Evolutionary conservation across 768 basidiomycete species (phyloP).

Genomic region (Xerocomus spinulosus): DNA sequence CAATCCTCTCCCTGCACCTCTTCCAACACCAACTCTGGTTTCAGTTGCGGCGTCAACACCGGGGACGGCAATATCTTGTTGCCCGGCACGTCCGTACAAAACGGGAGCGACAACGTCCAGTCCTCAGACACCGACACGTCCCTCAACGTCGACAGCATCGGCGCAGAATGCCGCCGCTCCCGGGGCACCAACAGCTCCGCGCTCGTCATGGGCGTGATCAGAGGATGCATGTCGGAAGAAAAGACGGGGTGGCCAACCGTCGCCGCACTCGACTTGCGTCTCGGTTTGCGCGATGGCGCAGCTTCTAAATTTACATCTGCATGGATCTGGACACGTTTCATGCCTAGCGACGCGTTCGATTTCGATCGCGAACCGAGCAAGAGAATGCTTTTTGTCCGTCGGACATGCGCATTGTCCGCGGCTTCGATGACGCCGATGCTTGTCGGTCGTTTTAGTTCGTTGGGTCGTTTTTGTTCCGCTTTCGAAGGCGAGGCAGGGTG

Average conservation of each 20-base stretch:
- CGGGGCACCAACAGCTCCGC: slow-evolving; percentile 21
- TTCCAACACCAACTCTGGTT: slow-evolving; percentile 4
- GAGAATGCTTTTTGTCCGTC: slow-evolving; percentile 30
- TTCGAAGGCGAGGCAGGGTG: slow-evolving; percentile 6
- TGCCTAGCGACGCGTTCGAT: slow-evolving; percentile 16
- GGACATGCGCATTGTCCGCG: slow-evolving; percentile 21
- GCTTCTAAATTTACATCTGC: slow-evolving; percentile 18
- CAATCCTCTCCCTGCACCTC: slow-evolving; percentile 22
- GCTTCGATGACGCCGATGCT: slow-evolving; percentile 32
- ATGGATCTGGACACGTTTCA: slow-evolving; percentile 29
- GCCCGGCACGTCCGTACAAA: slow-evolving; percentile 27
- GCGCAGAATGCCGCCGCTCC: slow-evolving; percentile 31
- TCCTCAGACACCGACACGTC: slow-evolving; percentile 8
- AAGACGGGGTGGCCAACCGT: slow-evolving; percentile 2
- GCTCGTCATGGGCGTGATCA: slow-evolving; percentile 1
- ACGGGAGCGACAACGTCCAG: slow-evolving; percentile 31
- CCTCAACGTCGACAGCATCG: slow-evolving; percentile 15
- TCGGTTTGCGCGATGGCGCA: slow-evolving; percentile 11
- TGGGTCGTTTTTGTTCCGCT: slow-evolving; percentile 4
- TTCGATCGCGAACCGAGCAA: slow-evolving; percentile 28
- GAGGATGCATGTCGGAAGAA: not conserved
- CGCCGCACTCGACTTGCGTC: slow-evolving; percentile 27
- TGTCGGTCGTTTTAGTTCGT: slow-evolving; percentile 18
- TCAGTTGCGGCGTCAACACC: not conserved
- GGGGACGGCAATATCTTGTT: slow-evolving; percentile 12